These are phyloP conservation scores for Guyanaporus albipodus DNA, from an alignment of 768 basidiomycete species.

Conservation along the genomic window DNA sequence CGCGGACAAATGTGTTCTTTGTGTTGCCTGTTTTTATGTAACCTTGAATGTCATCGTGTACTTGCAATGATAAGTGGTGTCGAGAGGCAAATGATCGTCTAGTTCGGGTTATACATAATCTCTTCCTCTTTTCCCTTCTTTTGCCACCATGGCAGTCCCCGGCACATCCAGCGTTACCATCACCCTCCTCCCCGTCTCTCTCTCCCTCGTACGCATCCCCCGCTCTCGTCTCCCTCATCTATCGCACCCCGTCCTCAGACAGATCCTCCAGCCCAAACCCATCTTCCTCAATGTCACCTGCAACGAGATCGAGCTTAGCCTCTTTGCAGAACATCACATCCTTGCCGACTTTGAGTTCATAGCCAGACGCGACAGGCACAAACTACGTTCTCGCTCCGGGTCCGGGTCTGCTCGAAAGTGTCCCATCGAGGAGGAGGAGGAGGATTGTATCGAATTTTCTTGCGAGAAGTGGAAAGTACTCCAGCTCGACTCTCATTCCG, in stretches of 20 bases:
- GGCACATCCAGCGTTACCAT: conserved; percentile 48
- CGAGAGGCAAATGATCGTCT: no score
- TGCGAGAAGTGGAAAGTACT: conserved; percentile 75
- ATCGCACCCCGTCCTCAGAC: conserved; percentile 59
- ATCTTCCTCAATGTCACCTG: conserved; percentile 72
- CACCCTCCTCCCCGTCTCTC: conserved; percentile 64
- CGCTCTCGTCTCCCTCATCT: conserved; percentile 59
- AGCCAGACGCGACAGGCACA: conserved; percentile 53
- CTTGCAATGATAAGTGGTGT: no score
- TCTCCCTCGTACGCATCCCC: conserved; percentile 73
- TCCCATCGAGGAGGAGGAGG: conserved; percentile 28
- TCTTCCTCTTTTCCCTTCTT: conserved; percentile 1
- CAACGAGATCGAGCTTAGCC: conserved; percentile 74
- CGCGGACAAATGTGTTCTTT: conserved; percentile 2
- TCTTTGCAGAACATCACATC: conserved; percentile 60
- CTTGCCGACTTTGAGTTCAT: conserved; percentile 59
- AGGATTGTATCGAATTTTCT: conserved; percentile 60
- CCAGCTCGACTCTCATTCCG: conserved; percentile 77
- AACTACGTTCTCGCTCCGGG: conserved; percentile 39
- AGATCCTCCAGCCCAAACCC: conserved; percentile 63
- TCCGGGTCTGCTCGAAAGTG: conserved; percentile 31
- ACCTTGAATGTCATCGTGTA: no score
- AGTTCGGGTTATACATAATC: no score
- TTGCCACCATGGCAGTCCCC: conserved; percentile 19
- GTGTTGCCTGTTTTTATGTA: no score